Conservation (phyloP, 2,329 filamentous ascomycete species). For the Xylaria polymorpha region DNA sequence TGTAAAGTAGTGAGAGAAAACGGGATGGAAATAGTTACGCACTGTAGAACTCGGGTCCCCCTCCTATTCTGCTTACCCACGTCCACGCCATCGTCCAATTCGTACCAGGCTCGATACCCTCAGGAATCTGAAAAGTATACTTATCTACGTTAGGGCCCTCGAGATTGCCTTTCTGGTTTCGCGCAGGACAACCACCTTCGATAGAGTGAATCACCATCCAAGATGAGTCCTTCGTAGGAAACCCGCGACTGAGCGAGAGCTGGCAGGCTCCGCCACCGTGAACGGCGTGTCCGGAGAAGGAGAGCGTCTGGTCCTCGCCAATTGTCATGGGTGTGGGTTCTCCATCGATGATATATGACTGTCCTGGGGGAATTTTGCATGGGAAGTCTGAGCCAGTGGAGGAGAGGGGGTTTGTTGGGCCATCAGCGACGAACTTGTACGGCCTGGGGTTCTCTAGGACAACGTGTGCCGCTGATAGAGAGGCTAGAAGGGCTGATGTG, state of each 20-base stretch:
- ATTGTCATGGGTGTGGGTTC: conserved; percentile 65
- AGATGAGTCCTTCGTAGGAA: conserved; percentile 63
- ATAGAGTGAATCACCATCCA: conserved; percentile 80
- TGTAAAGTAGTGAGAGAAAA: no score
- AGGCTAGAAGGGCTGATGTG: conserved; percentile 26
- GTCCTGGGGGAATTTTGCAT: conserved; percentile 67
- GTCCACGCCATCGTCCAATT: conserved; percentile 78
- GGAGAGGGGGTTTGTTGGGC: conserved; percentile 69
- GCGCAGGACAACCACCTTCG: conserved; percentile 74
- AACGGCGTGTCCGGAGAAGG: conserved; percentile 34
- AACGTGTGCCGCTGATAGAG: conserved; percentile 65
- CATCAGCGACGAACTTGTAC: conserved; percentile 53
- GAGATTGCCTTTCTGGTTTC: conserved; percentile 62
- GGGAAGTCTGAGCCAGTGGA: conserved; percentile 71
- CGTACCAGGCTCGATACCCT: conserved; percentile 66
- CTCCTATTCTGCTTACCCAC: conserved; percentile 75
- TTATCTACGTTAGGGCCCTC: conserved; percentile 56
- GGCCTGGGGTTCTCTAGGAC: conserved; percentile 69
- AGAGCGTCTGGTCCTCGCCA: conserved; percentile 54
- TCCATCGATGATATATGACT: conserved; percentile 54
- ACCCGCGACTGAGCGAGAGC: conserved; percentile 73
- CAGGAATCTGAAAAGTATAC: conserved; percentile 70
- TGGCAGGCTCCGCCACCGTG: conserved; percentile 81
- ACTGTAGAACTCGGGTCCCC: conserved; percentile 78
- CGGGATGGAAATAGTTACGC: conserved; percentile 64